A percentile compares a stretch with the other conserved stretches of the same genome.
Evolutionary conservation across 192 early-diverging fungal genomes (phyloP).

Genomic region (Diversispora eburnea): DNA sequence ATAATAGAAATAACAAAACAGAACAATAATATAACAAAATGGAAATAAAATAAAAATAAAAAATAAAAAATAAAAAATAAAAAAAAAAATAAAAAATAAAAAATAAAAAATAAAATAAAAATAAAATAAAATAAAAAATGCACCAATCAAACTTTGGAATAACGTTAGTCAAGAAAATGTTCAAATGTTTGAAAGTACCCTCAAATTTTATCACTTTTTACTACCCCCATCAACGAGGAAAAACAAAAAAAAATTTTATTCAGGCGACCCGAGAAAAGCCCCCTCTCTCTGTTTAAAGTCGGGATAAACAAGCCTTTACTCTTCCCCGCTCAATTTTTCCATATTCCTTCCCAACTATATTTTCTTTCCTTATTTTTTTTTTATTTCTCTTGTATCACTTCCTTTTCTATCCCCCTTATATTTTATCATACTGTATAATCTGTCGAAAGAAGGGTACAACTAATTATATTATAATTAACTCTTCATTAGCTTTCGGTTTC

Average conservation of each 20-base stretch:
- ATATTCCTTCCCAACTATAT: constrained; percentile 4
- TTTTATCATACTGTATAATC: constrained; percentile 9
- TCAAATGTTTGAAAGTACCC: not conserved
- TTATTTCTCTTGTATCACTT: constrained; percentile 15
- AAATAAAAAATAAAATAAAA: too few species aligned
- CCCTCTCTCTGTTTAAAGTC: constrained; percentile 1
- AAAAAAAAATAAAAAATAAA: too few species aligned
- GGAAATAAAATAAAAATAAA: too few species aligned
- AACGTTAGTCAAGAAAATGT: not conserved
- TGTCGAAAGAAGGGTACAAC: not conserved
- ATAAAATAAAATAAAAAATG: too few species aligned
- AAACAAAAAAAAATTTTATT: constrained; percentile 13
- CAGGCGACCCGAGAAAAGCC: constrained; percentile 2
- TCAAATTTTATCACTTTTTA: constrained; percentile 5
- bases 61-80: too few species aligned
- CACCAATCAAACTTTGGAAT: too few species aligned
- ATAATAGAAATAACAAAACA: too few species aligned
- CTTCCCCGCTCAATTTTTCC: constrained; percentile 3
- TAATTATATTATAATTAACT: constrained; percentile 8
- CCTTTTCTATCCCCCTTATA: constrained; percentile 2
- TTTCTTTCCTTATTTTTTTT: not conserved
- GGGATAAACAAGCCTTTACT: constrained; percentile 15
- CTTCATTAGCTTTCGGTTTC: not conserved
- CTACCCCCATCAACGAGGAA: not conserved
- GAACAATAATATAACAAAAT: too few species aligned